Percentiles rank a stretch among this genome's conserved stretches.
These are phyloP conservation scores for Furculomyces boomerangus DNA, from an alignment of 371 early-diverging fungal species.

Conservation along the genomic window DNA sequence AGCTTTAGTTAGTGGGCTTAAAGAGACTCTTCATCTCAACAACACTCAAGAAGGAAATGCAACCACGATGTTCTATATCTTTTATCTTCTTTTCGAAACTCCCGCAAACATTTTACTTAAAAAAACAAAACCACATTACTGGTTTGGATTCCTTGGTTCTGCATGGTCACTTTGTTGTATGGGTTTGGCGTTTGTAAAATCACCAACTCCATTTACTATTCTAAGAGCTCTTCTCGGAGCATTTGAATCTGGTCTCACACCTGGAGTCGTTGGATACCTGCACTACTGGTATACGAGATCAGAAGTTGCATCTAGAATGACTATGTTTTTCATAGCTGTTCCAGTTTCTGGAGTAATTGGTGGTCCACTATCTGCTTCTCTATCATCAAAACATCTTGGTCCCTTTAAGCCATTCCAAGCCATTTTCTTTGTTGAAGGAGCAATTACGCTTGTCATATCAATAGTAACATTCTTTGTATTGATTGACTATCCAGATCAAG, in stretches of 20 bases:
- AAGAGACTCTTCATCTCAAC: slow-evolving; percentile 10
- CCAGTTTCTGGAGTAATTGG: slow-evolving; percentile 17
- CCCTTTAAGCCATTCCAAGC: slow-evolving; percentile 8
- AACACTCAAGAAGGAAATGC: slow-evolving; percentile 9
- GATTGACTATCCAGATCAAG: slow-evolving; percentile 16
- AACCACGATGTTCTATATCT: not conserved
- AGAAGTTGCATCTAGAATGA: slow-evolving; percentile 44
- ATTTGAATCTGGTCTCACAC: not conserved
- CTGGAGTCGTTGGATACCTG: not conserved
- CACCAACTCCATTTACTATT: slow-evolving; percentile 12
- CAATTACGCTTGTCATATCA: slow-evolving; percentile 8
- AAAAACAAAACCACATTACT: slow-evolving; percentile 33
- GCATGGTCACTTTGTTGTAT: slow-evolving; percentile 34
- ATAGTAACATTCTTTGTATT: slow-evolving; percentile 7
- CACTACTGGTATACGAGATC: slow-evolving; percentile 28
- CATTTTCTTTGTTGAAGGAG: slow-evolving; percentile 12
- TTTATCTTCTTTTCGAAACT: slow-evolving; percentile 7
- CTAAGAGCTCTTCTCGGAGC: slow-evolving; percentile 42
- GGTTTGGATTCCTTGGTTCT: slow-evolving; percentile 51
- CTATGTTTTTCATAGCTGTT: slow-evolving; percentile 18
- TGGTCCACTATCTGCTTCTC: slow-evolving; percentile 12
- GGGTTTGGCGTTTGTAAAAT: slow-evolving; percentile 20
- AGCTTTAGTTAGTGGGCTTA: slow-evolving; percentile 26
- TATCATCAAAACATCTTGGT: slow-evolving; percentile 2
- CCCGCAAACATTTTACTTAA: slow-evolving; percentile 44